Base-by-base conservation (phyloP, 805 yeast species). In the Priceomyces fermenticarens region DNA sequence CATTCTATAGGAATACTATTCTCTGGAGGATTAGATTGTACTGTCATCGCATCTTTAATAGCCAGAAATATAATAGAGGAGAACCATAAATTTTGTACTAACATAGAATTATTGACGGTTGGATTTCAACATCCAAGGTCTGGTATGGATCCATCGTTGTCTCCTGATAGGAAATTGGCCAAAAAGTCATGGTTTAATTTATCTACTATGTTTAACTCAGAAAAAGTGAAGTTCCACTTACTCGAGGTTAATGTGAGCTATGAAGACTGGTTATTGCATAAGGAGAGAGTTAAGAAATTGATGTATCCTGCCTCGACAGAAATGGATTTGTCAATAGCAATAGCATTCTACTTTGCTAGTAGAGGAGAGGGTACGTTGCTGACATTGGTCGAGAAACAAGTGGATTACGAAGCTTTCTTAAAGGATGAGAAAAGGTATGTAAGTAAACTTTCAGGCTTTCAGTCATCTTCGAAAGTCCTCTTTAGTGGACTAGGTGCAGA, bases 401-500 rank as follows among this genome's bases (percentile, higher is more conserved):
- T 52, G 3, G 30, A 45, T 5, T 63, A 52, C 50, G 53, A 53
- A 2, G 52, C 46, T 2, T 60, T 56, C 29, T 3, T 42, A 2
- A n/a, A 10, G 2, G 34, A 53, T 26, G 52, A 45, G 12, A 10
- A 32, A 0, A 20, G 26, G 10, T 45, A 45, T 34, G 16, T 37
- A 9, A 25, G 14, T 1, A 16, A 16, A 5, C 39, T 55, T 34
- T 39, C 27, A 2, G 41, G 48, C 6, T 84, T 81, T 51, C 47
- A 55, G 2, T 76, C 89, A 13, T 57, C 62, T 7, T 76, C 88
- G 7, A 77, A 80, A 48, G 96, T 93, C 0, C 60, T 93, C 7
- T 67, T 93, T 28, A 87, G 96, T 40, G 99, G 99, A 0, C 70
- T 93, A 10, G 99, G 99, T 1, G 99, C 99, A 0, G 99, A 93